phyloP scores from a whole-genome alignment of 139 green algal genomes.

The Dunaliella primolecta region DNA sequence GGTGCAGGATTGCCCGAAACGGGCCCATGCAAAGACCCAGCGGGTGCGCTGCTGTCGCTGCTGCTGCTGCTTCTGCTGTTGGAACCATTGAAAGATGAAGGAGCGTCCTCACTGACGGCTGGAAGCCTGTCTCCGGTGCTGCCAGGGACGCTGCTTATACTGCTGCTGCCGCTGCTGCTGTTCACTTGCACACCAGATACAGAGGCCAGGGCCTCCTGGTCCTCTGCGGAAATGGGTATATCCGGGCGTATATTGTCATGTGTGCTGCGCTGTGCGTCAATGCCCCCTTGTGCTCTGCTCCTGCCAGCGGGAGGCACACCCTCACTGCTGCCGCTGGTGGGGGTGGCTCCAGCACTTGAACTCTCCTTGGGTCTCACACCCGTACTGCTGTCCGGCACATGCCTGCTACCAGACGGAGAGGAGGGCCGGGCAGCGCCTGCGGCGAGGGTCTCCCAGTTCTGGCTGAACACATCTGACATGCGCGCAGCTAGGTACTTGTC shows the following conservation, averaged over 20 bases:
- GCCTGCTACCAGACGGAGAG: no score
- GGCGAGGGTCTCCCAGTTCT: neutral
- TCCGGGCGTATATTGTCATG: neutral
- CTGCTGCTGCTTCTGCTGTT: no score
- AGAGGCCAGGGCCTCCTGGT: neutral
- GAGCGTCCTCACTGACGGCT: no score
- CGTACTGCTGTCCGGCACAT: no score
- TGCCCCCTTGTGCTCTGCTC: neutral
- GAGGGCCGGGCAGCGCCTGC: no score
- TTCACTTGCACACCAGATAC: neutral
- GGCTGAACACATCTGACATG: neutral
- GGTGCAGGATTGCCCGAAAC: no score
- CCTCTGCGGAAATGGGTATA: neutral
- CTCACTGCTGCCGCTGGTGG: no score
- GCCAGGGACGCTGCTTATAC: neutral
- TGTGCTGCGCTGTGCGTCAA: neutral
- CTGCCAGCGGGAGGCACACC: neutral
- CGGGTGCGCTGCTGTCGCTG: no score
- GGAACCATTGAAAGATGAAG: no score
- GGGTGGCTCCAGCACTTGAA: no score
- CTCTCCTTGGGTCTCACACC: no score
- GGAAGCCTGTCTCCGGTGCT: neutral
- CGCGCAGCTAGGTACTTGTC: conserved; percentile 1
- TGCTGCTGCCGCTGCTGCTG: neutral
- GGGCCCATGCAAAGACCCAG: no score